These are phyloP conservation scores for Termitomyces bulborhizus DNA, from an alignment of 768 basidiomycete genomes.

Conservation along the genomic window DNA sequence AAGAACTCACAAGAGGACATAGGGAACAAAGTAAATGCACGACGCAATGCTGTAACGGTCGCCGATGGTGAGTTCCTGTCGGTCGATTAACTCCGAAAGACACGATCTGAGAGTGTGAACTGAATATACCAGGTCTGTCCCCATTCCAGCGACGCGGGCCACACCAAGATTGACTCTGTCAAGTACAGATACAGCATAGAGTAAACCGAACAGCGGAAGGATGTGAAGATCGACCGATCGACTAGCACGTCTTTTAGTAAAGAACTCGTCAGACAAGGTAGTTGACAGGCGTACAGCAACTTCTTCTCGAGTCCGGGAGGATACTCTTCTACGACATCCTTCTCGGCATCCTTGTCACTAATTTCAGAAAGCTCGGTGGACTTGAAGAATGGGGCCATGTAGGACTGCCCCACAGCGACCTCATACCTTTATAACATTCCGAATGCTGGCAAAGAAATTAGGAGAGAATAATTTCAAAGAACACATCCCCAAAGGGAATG, in stretches of 20 bases:
- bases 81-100: neutral
- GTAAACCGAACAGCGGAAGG: slow-evolving; percentile 27
- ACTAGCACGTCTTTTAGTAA: slow-evolving; percentile 1
- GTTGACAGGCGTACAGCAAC: neutral
- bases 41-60: slow-evolving; percentile 33
- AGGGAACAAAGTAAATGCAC: slow-evolving; percentile 37
- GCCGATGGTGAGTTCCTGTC: slow-evolving; percentile 24
- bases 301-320: neutral
- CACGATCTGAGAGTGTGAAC: neutral
- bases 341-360: neutral
- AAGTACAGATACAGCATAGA: slow-evolving; percentile 28
- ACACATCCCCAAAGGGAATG: neutral
- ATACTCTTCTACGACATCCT: neutral
- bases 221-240: slow-evolving; percentile 26
- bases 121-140: slow-evolving; percentile 21
- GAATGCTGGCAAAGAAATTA: neutral
- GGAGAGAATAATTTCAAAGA: neutral
- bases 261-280: neutral
- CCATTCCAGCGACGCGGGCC: slow-evolving; percentile 30
- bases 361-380: neutral
- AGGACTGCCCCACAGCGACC: neutral
- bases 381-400: neutral
- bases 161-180: slow-evolving; percentile 28
- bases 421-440: slow-evolving; percentile 1
- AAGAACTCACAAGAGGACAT: slow-evolving; percentile 30